phyloP scores from a whole-genome alignment of 2,329 filamentous ascomycete species.

The Cladosporium velox region DNA sequence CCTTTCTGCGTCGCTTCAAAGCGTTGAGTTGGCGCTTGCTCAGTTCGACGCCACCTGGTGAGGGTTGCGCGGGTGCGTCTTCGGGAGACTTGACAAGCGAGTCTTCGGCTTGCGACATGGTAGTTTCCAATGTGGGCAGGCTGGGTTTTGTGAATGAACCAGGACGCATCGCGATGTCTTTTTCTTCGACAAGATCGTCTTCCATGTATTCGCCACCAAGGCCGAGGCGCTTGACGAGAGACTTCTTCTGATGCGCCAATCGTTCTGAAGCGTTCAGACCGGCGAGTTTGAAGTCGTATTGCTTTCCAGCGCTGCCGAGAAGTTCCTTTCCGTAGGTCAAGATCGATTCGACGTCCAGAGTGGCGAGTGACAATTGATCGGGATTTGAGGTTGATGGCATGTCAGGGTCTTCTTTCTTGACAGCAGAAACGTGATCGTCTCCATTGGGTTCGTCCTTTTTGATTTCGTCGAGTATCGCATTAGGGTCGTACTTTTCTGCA shows the following conservation, averaged over 20 bases:
- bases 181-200: conserved; percentile 73
- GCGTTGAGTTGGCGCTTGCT: conserved; percentile 95
- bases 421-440: conserved; percentile 35
- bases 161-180: conserved; percentile 56
- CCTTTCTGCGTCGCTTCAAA: conserved; percentile 89
- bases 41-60: conserved; percentile 52
- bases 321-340: conserved; percentile 82
- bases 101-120: conserved; percentile 46
- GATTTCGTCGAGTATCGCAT: conserved; percentile 34
- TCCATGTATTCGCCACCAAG: conserved; percentile 82
- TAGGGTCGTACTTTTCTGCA: conserved; percentile 85
- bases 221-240: conserved; percentile 76
- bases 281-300: conserved; percentile 81
- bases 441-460: conserved; percentile 43
- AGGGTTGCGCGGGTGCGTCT: conserved; percentile 29
- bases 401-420: conserved; percentile 60
- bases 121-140: conserved; percentile 55
- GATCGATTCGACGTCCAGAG: conserved; percentile 76
- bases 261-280: conserved; percentile 78
- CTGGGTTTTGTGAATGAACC: conserved; percentile 38
- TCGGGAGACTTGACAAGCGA: conserved; percentile 36
- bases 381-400: conserved; percentile 46
- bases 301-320: conserved; percentile 75
- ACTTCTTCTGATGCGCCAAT: conserved; percentile 86
- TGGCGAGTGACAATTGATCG: conserved; percentile 69